Evolutionary conservation across 495 filamentous ascomycete species (phyloP).

Genomic region (Penicillium parvum): DNA sequence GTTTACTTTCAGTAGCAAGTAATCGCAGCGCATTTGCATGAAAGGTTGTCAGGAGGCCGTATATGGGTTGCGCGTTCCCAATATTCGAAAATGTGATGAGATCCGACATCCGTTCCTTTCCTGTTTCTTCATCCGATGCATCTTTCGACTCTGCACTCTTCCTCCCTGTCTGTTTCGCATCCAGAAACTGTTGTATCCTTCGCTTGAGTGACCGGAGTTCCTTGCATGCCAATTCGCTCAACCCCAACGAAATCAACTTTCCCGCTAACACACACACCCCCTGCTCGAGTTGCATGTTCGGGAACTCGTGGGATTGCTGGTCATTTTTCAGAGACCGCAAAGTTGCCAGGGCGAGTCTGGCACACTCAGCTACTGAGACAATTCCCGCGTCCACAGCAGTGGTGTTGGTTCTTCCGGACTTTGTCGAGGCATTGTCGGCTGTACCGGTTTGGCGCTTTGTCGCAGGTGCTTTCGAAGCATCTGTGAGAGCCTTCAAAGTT

Average conservation of each 20-base stretch:
- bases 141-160: slow-evolving; percentile 17
- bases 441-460: slow-evolving; percentile 15
- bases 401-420: slow-evolving; percentile 29
- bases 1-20: slow-evolving; percentile 38
- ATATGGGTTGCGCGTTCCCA: slow-evolving; percentile 31
- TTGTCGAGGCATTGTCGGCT: slow-evolving; percentile 42
- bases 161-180: slow-evolving; percentile 19
- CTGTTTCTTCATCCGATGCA: slow-evolving; percentile 24
- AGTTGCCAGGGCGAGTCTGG: slow-evolving; percentile 65
- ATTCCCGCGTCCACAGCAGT: slow-evolving; percentile 29
- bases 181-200: slow-evolving; percentile 48
- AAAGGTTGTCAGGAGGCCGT: slow-evolving; percentile 34
- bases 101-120: slow-evolving; percentile 52
- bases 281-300: slow-evolving; percentile 73
- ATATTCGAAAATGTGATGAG: slow-evolving; percentile 56
- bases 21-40: slow-evolving; percentile 49
- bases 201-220: slow-evolving; percentile 68
- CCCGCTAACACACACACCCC: slow-evolving; percentile 73
- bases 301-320: slow-evolving; percentile 46
- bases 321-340: slow-evolving; percentile 57
- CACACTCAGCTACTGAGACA: slow-evolving; percentile 63
- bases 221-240: slow-evolving; percentile 71
- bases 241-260: slow-evolving; percentile 65
- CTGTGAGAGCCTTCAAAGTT: slow-evolving; percentile 66
- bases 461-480: slow-evolving; percentile 55